These are phyloP conservation scores for Terana coerulea DNA, from an alignment of 768 basidiomycete genomes.

Conservation along the genomic window DNA sequence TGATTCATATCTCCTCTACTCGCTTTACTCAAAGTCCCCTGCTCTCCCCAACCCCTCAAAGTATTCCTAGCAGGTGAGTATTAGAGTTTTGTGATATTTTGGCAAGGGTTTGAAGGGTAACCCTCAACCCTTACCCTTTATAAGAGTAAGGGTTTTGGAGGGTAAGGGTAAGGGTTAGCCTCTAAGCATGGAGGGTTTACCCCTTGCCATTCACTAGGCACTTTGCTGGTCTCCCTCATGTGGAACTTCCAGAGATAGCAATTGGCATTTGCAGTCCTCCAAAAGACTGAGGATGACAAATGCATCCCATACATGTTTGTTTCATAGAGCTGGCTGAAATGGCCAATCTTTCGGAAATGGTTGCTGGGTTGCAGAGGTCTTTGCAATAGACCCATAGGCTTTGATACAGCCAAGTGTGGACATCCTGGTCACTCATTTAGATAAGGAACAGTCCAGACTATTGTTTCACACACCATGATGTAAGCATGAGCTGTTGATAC, in stretches of 20 bases:
- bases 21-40: no score
- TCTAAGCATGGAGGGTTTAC: no score
- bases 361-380: not conserved
- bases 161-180: no score
- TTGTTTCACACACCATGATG: not conserved
- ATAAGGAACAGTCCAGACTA: not conserved
- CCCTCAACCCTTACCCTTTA: no score
- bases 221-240: constrained; percentile 22
- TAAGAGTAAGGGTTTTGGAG: no score
- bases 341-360: not conserved
- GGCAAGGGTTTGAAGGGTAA: no score
- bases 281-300: constrained; percentile 22
- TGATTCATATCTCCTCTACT: no score
- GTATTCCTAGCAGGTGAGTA: no score
- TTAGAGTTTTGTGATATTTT: no score
- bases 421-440: constrained; percentile 7
- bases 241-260: constrained; percentile 18
- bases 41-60: no score
- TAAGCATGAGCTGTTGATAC: not conserved
- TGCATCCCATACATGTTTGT: constrained; percentile 7
- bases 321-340: not conserved
- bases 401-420: constrained; percentile 8
- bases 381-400: constrained; percentile 4
- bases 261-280: constrained; percentile 14
- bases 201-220: no score